A percentile compares a stretch with the other conserved stretches of the same genome.
phyloP scores from a whole-genome alignment of 805 yeast genomes.

The Suhomyces pyralidae region DNA sequence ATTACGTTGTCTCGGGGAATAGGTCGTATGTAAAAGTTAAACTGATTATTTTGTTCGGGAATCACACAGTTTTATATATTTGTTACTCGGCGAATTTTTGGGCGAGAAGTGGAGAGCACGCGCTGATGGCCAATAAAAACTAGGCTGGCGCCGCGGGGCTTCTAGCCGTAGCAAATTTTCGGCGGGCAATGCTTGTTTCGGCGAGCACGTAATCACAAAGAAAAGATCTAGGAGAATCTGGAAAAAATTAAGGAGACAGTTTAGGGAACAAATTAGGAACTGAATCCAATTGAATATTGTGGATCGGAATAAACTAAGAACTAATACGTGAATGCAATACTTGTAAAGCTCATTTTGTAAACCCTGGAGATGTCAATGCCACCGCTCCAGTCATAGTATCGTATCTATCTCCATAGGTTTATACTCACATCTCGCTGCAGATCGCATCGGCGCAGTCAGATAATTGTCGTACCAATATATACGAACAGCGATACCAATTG shows the following conservation, averaged over 20 bases:
- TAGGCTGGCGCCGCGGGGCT: background rate
- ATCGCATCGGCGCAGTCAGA: no score
- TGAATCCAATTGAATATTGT: background rate
- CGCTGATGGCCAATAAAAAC: background rate
- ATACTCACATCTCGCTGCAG: no score
- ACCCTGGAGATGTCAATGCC: no score
- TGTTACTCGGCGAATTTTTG: background rate
- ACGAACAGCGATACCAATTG: no score
- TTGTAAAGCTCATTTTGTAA: no score
- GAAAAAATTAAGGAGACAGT: no score
- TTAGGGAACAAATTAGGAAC: no score
- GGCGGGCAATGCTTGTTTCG: background rate
- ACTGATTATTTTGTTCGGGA: background rate
- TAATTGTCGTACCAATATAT: no score
- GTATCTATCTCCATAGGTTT: no score
- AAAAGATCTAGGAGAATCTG: background rate
- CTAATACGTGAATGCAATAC: no score
- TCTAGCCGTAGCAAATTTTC: background rate
- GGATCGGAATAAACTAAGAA: background rate
- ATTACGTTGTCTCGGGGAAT: background rate
- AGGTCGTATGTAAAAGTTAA: no score
- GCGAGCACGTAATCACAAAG: background rate
- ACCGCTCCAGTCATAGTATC: no score
- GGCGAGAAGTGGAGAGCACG: background rate
- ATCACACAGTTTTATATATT: background rate